Conservation (phyloP, 2,329 filamentous ascomycete species). For the Aspergillus sojae region DNA sequence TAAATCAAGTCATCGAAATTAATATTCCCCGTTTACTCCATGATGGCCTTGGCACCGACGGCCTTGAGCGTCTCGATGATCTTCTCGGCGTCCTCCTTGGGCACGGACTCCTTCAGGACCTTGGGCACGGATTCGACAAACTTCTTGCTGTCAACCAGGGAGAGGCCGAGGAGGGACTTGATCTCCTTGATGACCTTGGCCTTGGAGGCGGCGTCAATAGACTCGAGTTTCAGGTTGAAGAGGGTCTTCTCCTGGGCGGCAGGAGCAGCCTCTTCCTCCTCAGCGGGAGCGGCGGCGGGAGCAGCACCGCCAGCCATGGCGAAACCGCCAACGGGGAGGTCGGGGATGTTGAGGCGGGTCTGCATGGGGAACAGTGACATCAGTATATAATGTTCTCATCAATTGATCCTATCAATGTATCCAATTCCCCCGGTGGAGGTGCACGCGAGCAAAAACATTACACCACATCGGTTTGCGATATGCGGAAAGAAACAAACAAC, state of each 20-base stretch:
- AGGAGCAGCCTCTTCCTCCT: slow-evolving; percentile 86
- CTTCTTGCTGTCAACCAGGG: slow-evolving; percentile 99
- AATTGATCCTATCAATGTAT: background rate
- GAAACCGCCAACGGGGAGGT: slow-evolving; percentile 93
- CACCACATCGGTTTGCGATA: slow-evolving; percentile 5
- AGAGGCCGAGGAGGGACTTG: slow-evolving; percentile 92
- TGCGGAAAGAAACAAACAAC: background rate
- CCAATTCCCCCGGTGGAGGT: background rate
- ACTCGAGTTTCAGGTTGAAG: slow-evolving; percentile 92
- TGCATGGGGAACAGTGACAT: slow-evolving; percentile 42
- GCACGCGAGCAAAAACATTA: background rate
- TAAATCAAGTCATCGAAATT: slow-evolving; percentile 13
- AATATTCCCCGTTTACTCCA: slow-evolving; percentile 69
- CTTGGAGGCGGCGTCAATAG: slow-evolving; percentile 85
- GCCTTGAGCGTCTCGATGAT: slow-evolving; percentile 94
- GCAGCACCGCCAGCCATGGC: slow-evolving; percentile 67
- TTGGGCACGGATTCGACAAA: slow-evolving; percentile 98
- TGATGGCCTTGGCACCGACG: slow-evolving; percentile 81
- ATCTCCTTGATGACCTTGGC: slow-evolving; percentile 99
- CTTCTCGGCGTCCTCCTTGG: slow-evolving; percentile 99
- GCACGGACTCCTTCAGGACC: slow-evolving; percentile 97
- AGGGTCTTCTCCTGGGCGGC: slow-evolving; percentile 91
- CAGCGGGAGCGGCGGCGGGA: slow-evolving; percentile 60
- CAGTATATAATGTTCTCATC: background rate
- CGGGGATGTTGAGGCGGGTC: slow-evolving; percentile 95